Evolutionary conservation across 768 basidiomycete genomes (phyloP).

Genomic region (Lactarius evosmus): DNA sequence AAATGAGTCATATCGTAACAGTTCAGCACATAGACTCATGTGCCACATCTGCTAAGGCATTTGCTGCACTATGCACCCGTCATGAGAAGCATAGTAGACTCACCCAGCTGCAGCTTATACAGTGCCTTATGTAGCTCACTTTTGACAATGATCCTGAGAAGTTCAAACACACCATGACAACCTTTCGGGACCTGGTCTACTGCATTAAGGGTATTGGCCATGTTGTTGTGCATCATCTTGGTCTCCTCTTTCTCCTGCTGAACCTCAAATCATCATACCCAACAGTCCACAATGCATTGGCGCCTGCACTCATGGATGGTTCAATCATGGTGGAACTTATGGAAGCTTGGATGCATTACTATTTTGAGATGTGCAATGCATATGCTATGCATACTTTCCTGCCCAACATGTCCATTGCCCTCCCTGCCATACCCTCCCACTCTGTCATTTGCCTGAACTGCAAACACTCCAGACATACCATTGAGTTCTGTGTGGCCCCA

Average conservation of each 20-base stretch:
- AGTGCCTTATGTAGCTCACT: slow-evolving; percentile 27
- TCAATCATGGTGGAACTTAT: no score
- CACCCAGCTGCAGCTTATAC: slow-evolving; percentile 28
- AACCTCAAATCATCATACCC: background rate
- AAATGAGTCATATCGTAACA: no score
- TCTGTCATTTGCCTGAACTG: slow-evolving; percentile 16
- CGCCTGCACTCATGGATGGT: no score
- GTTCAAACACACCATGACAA: background rate
- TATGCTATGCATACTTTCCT: no score
- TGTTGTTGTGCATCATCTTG: background rate
- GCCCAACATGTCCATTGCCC: no score
- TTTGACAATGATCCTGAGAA: slow-evolving; percentile 16
- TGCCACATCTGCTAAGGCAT: slow-evolving; percentile 9
- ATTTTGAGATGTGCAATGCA: no score
- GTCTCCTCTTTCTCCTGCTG: background rate
- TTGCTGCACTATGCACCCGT: slow-evolving; percentile 18
- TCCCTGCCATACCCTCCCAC: no score
- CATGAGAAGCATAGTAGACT: slow-evolving; percentile 29
- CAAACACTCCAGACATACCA: background rate
- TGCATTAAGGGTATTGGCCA: background rate
- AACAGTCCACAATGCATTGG: no score
- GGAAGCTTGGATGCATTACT: no score
- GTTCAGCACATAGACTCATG: background rate
- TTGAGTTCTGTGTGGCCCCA: slow-evolving; percentile 3
- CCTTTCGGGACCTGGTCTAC: background rate